A percentile compares a stretch with the other conserved stretches of the same genome.
phyloP scores from a whole-genome alignment of 352 stramenopile species.

The Phytophthora palmivora region DNA sequence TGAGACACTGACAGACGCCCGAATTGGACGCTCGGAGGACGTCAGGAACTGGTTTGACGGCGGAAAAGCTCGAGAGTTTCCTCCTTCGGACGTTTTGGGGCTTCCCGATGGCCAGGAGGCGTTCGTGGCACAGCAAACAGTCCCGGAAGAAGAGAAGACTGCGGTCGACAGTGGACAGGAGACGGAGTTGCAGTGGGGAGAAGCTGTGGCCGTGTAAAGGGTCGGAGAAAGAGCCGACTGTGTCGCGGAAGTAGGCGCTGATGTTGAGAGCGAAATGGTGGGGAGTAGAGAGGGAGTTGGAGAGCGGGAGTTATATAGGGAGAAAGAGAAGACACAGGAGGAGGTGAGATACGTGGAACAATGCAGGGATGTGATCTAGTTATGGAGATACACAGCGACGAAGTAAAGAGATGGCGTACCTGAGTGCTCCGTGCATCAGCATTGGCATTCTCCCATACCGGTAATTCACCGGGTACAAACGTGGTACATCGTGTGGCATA shows the following conservation, averaged over 20 bases:
- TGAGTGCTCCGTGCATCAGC: constrained; percentile 45
- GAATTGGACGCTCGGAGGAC: constrained; percentile 1
- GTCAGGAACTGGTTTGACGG: background rate
- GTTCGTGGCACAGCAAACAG: constrained; percentile 61
- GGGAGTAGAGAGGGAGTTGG: constrained; percentile 6
- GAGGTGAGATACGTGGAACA: background rate
- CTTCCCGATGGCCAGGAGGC: constrained; percentile 45
- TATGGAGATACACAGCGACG: background rate
- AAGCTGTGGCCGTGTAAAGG: constrained; percentile 73
- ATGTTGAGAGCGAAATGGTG: constrained; percentile 2
- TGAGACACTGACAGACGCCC: constrained; percentile 60
- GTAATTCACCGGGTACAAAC: constrained; percentile 57
- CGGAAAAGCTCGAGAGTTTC: constrained; percentile 1
- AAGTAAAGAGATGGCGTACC: constrained; percentile 28
- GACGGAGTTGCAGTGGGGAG: constrained; percentile 31
- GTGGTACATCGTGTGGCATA: too few relatives aligned
- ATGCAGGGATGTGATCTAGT: background rate
- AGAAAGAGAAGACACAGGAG: background rate
- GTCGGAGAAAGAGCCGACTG: constrained; percentile 46
- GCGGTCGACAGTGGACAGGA: constrained; percentile 56
- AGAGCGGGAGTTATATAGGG: background rate
- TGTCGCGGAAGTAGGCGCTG: constrained; percentile 55
- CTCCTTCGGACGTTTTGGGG: constrained; percentile 6
- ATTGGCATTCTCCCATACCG: too few relatives aligned
- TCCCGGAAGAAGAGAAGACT: constrained; percentile 72